phyloP scores from a whole-genome alignment of 2,329 filamentous ascomycete species.

The Tolypocladium album region DNA sequence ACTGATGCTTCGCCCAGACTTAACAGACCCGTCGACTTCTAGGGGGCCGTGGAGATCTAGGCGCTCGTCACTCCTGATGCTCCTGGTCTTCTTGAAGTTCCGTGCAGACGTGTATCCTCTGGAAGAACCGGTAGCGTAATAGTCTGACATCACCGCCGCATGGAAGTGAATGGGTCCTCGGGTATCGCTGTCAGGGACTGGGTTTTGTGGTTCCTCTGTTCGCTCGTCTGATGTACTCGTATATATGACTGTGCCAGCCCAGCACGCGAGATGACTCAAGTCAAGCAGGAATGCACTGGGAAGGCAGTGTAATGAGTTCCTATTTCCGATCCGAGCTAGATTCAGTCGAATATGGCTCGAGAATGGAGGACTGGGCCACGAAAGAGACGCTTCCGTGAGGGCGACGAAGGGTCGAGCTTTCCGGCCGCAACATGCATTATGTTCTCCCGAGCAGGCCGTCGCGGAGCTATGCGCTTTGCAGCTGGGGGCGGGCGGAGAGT shows the following conservation, averaged over 20 bases:
- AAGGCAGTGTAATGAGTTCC: background rate
- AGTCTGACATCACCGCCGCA: constrained; percentile 13
- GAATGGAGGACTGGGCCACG: background rate
- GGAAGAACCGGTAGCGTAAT: constrained; percentile 13
- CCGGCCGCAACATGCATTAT: background rate
- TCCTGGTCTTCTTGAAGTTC: constrained; percentile 20
- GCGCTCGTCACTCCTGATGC: constrained; percentile 30
- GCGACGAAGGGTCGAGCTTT: background rate
- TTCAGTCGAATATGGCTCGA: background rate
- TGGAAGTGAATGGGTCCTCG: background rate
- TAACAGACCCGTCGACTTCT: constrained; percentile 35
- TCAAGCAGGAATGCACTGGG: background rate
- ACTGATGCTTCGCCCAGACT: constrained; percentile 31
- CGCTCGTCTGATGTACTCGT: background rate
- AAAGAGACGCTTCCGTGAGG: background rate
- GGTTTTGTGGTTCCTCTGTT: background rate
- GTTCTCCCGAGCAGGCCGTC: background rate
- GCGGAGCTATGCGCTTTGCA: background rate
- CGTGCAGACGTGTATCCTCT: constrained; percentile 9
- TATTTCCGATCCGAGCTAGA: background rate
- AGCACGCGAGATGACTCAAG: background rate
- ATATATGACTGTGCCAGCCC: background rate
- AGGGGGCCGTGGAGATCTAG: constrained; percentile 31
- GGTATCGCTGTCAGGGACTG: background rate
- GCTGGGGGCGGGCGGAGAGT: background rate